Conservation (phyloP, 2,329 filamentous ascomycete genomes). For the Microcyclosporella mali region DNA sequence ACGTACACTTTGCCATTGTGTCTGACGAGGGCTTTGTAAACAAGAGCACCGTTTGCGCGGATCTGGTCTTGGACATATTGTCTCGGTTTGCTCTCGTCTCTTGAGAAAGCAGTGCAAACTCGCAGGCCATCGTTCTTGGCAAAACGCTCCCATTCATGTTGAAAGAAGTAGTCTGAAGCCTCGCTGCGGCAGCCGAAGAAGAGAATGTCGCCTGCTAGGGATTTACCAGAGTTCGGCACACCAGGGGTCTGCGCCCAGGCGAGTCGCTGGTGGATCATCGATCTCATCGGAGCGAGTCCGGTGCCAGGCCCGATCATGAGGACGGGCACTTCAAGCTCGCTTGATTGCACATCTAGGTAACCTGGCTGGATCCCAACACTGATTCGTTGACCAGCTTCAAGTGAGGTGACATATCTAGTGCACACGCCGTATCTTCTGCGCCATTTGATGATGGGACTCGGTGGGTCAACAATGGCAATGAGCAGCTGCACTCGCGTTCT, state of each 20-base stretch:
- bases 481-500: slow-evolving; percentile 30
- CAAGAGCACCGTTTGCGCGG: slow-evolving; percentile 42
- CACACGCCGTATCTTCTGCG: slow-evolving; percentile 83
- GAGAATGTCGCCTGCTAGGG: slow-evolving; percentile 45
- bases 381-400: slow-evolving; percentile 55
- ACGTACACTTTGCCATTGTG: slow-evolving; percentile 51
- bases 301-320: slow-evolving; percentile 80
- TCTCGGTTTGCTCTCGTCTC: slow-evolving; percentile 58
- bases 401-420: slow-evolving; percentile 71
- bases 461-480: slow-evolving; percentile 33
- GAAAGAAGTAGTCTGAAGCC: slow-evolving; percentile 73
- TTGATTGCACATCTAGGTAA: slow-evolving; percentile 44
- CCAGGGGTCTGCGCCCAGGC: slow-evolving; percentile 31
- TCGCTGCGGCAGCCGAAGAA: slow-evolving; percentile 81
- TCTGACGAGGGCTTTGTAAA: slow-evolving; percentile 49
- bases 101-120: slow-evolving; percentile 62
- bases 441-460: slow-evolving; percentile 73
- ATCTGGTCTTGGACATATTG: slow-evolving; percentile 64
- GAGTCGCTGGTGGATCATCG: slow-evolving; percentile 67
- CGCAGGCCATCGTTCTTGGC: slow-evolving; percentile 41
- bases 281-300: slow-evolving; percentile 76
- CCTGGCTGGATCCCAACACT: slow-evolving; percentile 53
- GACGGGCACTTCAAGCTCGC: slow-evolving; percentile 52
- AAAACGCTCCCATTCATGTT: slow-evolving; percentile 61
- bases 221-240: slow-evolving; percentile 1